These are phyloP conservation scores for Medicago arabica DNA, from an alignment of 306 rosid species.

Conservation along the genomic window DNA sequence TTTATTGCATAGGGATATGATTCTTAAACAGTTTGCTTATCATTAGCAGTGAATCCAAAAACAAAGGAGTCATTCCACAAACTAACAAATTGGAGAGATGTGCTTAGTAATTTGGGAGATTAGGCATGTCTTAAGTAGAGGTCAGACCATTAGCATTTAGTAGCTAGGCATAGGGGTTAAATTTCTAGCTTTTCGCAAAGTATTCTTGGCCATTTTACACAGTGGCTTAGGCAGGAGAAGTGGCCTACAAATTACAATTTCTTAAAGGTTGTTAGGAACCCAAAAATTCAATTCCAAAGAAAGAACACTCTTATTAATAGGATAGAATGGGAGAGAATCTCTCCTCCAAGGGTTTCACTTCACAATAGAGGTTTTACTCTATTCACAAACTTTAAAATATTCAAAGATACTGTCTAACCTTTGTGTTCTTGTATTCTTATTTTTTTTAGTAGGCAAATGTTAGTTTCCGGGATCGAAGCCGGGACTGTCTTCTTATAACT, in stretches of 20 bases:
- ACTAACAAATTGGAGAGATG: neutral
- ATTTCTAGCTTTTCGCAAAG: neutral
- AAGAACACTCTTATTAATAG: too few species aligned
- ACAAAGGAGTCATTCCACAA: neutral
- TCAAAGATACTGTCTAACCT: too few species aligned
- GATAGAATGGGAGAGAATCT: too few species aligned
- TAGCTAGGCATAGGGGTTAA: neutral
- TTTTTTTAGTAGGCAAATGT: too few species aligned
- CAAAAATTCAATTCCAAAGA: too few species aligned
- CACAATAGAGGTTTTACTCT: too few species aligned
- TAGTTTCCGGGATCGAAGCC: too few species aligned
- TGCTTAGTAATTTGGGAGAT: neutral
- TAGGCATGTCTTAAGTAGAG: neutral
- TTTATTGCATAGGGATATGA: neutral
- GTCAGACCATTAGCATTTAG: neutral
- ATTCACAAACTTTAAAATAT: too few species aligned
- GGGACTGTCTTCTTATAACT: too few species aligned
- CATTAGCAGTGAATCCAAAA: neutral
- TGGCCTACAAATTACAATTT: neutral
- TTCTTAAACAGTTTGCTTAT: conserved; percentile 4
- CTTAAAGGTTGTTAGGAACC: neutral
- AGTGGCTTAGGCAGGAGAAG: neutral
- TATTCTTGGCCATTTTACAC: neutral
- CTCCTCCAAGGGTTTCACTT: too few species aligned
- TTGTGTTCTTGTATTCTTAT: too few species aligned